Base-by-base conservation (phyloP, 1,284 basidiomycete genomes). In the Ustilago trichophora region DNA sequence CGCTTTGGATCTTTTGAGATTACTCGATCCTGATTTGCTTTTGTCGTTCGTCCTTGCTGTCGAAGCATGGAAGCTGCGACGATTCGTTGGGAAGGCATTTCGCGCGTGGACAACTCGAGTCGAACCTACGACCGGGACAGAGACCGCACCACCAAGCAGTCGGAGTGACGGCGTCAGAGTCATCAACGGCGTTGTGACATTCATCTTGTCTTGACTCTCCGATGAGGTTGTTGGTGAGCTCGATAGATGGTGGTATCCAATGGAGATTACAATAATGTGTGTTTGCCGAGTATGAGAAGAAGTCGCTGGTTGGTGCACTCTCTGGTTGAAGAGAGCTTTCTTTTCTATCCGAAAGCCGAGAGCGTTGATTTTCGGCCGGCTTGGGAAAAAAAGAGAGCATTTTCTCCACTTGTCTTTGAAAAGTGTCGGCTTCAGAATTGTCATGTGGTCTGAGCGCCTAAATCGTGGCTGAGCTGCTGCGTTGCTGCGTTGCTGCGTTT, bases 1-100 rank as follows among this genome's bases (percentile, higher is more conserved):
- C 13, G 60, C 57, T 24, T 48, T 49, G 4, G 67, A 65, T 4
- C 49, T 44, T 35, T 59, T 59, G 32, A 51, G 52, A 21, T 53
- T 16, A 4, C 34, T 37, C 16, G 48, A 24, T 27, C 16, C 44
- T 3, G 38, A 9, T 10, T 46, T 56, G 24, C 31, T 26, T 12
- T 56, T 46, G 24, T 38, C 40, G 22, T 40, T 44, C 31, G 31
- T 37, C 25, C 40, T 37, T 9, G 19, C 4, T 2, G 26, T 11
- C 2, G 60, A 56, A 25, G 32, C 43, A 21, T 49, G 48, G 4
- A 47, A 40, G 32, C 18, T 10, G 11, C 53, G 53, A 4, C 15
- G 13, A 32, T 22, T 31, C 19, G 21, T 12, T 16, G 43, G 21
- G 8, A 32, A 21, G 13, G 29, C 15, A 2, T 13, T 21, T n/a